phyloP scores from a whole-genome alignment of 176 grass and related monocot genomes.

The Dactylis glomerata region DNA sequence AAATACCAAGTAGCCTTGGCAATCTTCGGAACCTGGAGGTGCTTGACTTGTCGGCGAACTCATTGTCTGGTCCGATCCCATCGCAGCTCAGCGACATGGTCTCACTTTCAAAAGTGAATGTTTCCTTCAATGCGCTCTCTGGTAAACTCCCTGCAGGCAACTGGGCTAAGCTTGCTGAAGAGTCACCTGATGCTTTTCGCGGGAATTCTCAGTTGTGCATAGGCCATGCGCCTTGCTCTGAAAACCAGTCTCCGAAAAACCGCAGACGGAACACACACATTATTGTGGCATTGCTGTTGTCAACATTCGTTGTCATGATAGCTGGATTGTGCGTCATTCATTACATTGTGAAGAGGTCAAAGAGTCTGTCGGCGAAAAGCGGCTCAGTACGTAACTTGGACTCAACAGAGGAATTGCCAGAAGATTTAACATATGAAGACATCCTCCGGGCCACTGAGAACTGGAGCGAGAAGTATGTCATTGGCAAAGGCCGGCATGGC shows the following conservation, averaged over 20 bases:
- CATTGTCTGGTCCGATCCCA: slow-evolving; percentile 47
- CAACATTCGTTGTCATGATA: slow-evolving; percentile 5
- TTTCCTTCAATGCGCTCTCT: slow-evolving; percentile 57
- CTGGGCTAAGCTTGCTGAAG: slow-evolving; percentile 41
- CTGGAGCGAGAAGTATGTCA: slow-evolving; percentile 41
- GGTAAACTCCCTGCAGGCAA: slow-evolving; percentile 32
- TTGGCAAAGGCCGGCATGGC: slow-evolving; percentile 38
- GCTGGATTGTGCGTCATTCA: slow-evolving; percentile 17
- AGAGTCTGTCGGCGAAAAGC: not conserved
- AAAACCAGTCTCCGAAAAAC: not conserved
- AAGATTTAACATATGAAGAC: slow-evolving; percentile 42
- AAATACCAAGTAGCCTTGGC: slow-evolving; percentile 50
- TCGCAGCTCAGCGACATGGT: slow-evolving; percentile 41
- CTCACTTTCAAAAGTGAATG: slow-evolving; percentile 49
- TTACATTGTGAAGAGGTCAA: slow-evolving; percentile 33
- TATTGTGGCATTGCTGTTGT: slow-evolving; percentile 22
- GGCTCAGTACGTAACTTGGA: slow-evolving; percentile 20
- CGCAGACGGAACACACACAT: slow-evolving; percentile 12
- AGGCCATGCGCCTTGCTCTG: not conserved
- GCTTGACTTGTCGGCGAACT: slow-evolving; percentile 55
- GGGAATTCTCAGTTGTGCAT: slow-evolving; percentile 47
- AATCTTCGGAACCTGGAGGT: slow-evolving; percentile 54
- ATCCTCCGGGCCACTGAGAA: slow-evolving; percentile 43
- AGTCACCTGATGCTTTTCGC: slow-evolving; percentile 24
- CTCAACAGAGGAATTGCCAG: slow-evolving; percentile 38